phyloP scores from a whole-genome alignment of 176 grass and related monocot species.

The Oryza punctata region DNA sequence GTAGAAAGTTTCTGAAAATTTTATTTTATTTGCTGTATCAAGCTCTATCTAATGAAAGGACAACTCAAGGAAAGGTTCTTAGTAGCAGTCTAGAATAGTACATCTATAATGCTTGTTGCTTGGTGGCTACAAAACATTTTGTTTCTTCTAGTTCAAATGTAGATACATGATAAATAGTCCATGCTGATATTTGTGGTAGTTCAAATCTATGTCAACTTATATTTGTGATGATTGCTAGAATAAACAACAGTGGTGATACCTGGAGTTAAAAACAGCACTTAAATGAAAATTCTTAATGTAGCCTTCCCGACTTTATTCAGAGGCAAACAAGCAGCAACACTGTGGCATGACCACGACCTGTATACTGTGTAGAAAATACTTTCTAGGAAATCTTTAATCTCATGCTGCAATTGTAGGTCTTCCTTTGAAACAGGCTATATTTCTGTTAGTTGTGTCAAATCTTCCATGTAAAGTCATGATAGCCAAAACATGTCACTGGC shows the following conservation, averaged over 20 bases:
- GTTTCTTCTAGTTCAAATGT: slow-evolving; percentile 13
- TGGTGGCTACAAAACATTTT: slow-evolving; percentile 4
- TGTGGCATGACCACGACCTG: background rate
- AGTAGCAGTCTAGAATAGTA: background rate
- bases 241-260: background rate
- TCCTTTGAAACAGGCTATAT: background rate
- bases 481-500: background rate
- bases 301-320: background rate
- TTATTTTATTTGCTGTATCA: background rate
- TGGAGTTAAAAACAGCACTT: background rate
- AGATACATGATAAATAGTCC: background rate
- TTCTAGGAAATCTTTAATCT: background rate
- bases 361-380: background rate
- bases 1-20: background rate
- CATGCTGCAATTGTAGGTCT: background rate
- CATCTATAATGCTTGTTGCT: background rate
- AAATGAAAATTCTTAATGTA: background rate
- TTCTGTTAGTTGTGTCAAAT: background rate
- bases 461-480: background rate
- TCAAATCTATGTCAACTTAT: no score
- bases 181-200: no score
- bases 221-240: background rate
- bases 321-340: slow-evolving; percentile 4
- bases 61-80: background rate
- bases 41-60: background rate